Conservation (phyloP, 768 basidiomycete genomes). For the Suillus hirtellus region DNA sequence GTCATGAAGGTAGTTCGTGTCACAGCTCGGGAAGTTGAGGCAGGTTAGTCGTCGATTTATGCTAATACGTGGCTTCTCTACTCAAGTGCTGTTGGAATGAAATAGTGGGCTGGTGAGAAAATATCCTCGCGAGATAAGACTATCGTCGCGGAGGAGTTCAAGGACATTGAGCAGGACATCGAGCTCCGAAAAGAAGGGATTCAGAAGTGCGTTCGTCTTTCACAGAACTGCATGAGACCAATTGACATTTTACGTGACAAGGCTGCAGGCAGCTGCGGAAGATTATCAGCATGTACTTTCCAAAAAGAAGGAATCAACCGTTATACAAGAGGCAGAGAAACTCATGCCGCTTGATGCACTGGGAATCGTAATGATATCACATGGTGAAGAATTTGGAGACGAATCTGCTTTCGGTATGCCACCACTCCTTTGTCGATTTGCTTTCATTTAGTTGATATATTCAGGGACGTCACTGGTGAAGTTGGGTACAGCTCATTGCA, state of each 20-base stretch:
- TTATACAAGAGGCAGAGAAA: slow-evolving; percentile 64
- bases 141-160: slow-evolving; percentile 74
- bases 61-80: slow-evolving; percentile 7
- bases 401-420: slow-evolving; percentile 69
- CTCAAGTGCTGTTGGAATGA: slow-evolving; percentile 25
- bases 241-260: slow-evolving; percentile 28
- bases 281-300: slow-evolving; percentile 69
- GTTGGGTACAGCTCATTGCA: slow-evolving; percentile 83
- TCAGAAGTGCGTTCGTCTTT: slow-evolving; percentile 51
- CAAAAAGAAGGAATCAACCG: slow-evolving; percentile 73
- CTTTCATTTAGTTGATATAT: background rate
- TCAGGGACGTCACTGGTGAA: slow-evolving; percentile 71
- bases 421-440: slow-evolving; percentile 11
- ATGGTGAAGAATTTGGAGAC: slow-evolving; percentile 79
- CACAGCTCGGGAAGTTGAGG: slow-evolving; percentile 72
- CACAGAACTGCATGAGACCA: background rate
- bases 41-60: slow-evolving; percentile 50
- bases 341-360: slow-evolving; percentile 75
- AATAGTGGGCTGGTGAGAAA: slow-evolving; percentile 86
- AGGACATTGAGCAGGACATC: slow-evolving; percentile 80
- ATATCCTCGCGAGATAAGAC: slow-evolving; percentile 85
- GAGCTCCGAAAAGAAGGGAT: slow-evolving; percentile 77
- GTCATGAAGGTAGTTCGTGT: slow-evolving; percentile 8
- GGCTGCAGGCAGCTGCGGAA: slow-evolving; percentile 71
- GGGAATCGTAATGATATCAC: slow-evolving; percentile 83